phyloP scores from a whole-genome alignment of 805 yeast species.

The Candida quercuum region DNA sequence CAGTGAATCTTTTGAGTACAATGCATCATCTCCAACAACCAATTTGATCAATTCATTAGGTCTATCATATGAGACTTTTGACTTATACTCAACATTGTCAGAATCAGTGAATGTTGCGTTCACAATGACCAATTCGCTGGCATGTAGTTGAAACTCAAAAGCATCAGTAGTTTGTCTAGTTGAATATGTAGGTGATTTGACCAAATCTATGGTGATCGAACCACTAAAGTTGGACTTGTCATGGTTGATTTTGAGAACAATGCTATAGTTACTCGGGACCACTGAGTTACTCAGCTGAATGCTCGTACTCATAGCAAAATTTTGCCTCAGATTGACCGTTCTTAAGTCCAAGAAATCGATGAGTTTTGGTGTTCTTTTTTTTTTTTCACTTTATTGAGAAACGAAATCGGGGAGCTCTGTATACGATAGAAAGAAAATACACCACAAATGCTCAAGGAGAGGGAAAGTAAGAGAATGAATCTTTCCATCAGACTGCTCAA shows the following conservation, averaged over 20 bases:
- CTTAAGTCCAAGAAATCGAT: no score
- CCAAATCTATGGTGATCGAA: conserved; percentile 24
- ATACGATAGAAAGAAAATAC: no score
- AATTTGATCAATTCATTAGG: conserved; percentile 20
- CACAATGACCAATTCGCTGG: conserved; percentile 27
- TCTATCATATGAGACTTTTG: conserved; percentile 27
- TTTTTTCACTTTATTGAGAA: no score
- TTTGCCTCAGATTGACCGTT: no score
- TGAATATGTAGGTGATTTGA: conserved; percentile 13
- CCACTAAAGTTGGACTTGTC: conserved; percentile 45
- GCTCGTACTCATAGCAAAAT: no score
- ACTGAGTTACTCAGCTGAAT: conserved; percentile 22
- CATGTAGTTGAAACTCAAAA: conserved; percentile 28
- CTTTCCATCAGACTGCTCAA: no score
- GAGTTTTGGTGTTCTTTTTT: no score
- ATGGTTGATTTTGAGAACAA: conserved; percentile 36
- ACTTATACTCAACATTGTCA: conserved; percentile 25
- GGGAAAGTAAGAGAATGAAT: no score
- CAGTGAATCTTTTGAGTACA: neutral
- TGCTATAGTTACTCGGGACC: conserved; percentile 30
- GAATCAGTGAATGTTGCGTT: conserved; percentile 3
- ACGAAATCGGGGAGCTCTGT: no score
- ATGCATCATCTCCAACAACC: conserved; percentile 1
- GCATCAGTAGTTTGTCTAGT: conserved; percentile 1
- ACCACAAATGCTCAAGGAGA: no score